Percentiles rank a stretch among this genome's conserved stretches.
phyloP scores from a whole-genome alignment of 1,284 basidiomycete genomes.

The Nidula niveotomentosa region DNA sequence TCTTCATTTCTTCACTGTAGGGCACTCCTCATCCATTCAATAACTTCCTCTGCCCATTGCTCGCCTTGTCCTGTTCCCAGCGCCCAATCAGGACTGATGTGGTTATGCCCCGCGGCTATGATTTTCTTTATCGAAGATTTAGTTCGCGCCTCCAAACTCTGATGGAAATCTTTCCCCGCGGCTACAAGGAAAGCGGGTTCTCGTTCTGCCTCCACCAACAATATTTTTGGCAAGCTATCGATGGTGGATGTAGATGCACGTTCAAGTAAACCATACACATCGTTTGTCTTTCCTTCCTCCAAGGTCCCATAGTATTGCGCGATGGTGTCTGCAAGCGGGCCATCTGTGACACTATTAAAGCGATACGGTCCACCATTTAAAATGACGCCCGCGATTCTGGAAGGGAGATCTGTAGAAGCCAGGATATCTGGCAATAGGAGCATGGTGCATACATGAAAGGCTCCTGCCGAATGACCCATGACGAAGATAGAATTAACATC shows the following conservation, averaged over 20 bases:
- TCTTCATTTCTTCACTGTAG: too few relatives aligned
- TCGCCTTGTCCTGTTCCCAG: constrained; percentile 56
- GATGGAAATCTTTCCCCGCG: constrained; percentile 30
- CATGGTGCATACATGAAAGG: constrained; percentile 42
- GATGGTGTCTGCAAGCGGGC: constrained; percentile 23
- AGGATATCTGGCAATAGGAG: constrained; percentile 40
- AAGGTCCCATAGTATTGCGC: constrained; percentile 44
- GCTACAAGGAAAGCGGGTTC: constrained; percentile 46
- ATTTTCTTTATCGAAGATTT: constrained; percentile 26
- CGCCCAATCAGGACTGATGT: constrained; percentile 53
- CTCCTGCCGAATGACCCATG: constrained; percentile 62
- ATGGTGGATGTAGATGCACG: constrained; percentile 11
- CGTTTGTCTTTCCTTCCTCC: constrained; percentile 34
- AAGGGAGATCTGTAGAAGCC: constrained; percentile 27
- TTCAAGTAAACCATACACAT: constrained; percentile 19
- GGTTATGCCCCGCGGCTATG: constrained; percentile 54
- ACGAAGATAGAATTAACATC: constrained; percentile 49
- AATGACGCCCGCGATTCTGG: constrained; percentile 42
- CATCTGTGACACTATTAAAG: constrained; percentile 2
- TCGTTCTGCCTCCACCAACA: constrained; percentile 47
- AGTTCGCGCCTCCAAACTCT: constrained; percentile 29
- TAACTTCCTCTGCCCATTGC: constrained; percentile 54
- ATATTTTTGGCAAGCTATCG: constrained; percentile 37
- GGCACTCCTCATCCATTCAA: constrained; percentile 37
- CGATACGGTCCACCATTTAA: constrained; percentile 43